Conservation (phyloP, 2,329 filamentous ascomycete species). For the Davidsoniella eucalypti region DNA sequence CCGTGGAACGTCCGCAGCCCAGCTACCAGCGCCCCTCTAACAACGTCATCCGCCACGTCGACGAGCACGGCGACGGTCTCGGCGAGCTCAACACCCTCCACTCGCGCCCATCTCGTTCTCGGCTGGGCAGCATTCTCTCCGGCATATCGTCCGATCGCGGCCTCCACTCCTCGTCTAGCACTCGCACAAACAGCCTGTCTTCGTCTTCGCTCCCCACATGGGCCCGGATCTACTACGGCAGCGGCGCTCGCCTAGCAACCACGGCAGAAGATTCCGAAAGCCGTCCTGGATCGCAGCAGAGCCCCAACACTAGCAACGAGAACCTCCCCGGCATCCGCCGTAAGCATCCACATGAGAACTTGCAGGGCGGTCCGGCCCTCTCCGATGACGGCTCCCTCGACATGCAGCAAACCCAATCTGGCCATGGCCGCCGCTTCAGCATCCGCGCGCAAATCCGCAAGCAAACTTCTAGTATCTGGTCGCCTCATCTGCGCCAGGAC, state of each 20-base stretch:
- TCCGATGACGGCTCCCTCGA: slow-evolving; percentile 9
- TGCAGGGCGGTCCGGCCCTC: slow-evolving; percentile 25
- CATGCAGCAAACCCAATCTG: not conserved
- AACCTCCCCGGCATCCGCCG: slow-evolving; percentile 21
- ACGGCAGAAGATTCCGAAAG: slow-evolving; percentile 32
- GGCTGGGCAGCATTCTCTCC: slow-evolving; percentile 32
- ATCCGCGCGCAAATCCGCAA: slow-evolving; percentile 19
- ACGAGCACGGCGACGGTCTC: slow-evolving; percentile 48
- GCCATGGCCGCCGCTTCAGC: slow-evolving; percentile 4
- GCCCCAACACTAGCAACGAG: slow-evolving; percentile 33
- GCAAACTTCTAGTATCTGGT: slow-evolving; percentile 50
- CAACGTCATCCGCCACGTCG: slow-evolving; percentile 34
- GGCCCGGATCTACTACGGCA: slow-evolving; percentile 54
- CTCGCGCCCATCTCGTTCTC: slow-evolving; percentile 35
- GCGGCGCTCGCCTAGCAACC: slow-evolving; percentile 39
- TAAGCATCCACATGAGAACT: slow-evolving; percentile 27
- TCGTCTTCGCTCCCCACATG: slow-evolving; percentile 33
- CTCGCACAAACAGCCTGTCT: slow-evolving; percentile 29
- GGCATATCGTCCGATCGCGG: slow-evolving; percentile 34
- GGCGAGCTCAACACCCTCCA: slow-evolving; percentile 40
- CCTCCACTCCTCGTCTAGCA: slow-evolving; percentile 35
- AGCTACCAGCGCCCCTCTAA: slow-evolving; percentile 22
- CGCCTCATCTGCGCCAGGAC: slow-evolving; percentile 53
- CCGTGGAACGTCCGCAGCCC: slow-evolving; percentile 33
- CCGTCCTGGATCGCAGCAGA: slow-evolving; percentile 29